Evolutionary conservation across 495 filamentous ascomycete genomes (phyloP).

Genomic region (Daldinia grandis): DNA sequence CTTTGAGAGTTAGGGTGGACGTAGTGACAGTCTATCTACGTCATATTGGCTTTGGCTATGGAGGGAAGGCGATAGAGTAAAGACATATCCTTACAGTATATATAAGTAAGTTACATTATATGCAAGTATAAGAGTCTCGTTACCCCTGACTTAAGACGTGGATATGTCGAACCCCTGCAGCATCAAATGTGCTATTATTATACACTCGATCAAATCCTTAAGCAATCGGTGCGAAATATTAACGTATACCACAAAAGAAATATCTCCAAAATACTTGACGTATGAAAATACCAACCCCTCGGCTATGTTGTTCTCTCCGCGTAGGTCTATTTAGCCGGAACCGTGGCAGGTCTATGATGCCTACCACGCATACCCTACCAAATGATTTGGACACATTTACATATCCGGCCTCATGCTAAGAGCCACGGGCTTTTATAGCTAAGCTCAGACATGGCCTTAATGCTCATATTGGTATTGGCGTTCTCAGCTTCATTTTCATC

Average conservation of each 20-base stretch:
- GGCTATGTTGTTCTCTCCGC: neutral
- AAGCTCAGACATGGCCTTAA: neutral
- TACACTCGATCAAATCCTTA: no score
- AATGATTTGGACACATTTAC: slow-evolving; percentile 35
- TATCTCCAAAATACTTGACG: neutral
- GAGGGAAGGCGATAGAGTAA: no score
- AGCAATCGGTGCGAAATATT: neutral
- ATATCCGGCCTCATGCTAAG: neutral
- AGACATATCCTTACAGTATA: no score
- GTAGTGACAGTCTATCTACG: neutral
- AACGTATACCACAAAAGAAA: neutral
- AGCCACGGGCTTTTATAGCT: neutral
- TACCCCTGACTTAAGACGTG: neutral
- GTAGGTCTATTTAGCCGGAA: slow-evolving; percentile 33
- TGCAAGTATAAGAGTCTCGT: no score
- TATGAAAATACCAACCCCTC: neutral
- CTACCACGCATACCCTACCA: neutral
- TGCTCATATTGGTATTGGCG: neutral
- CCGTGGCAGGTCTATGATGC: neutral
- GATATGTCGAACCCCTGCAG: no score
- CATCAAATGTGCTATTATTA: no score
- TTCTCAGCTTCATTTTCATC: neutral
- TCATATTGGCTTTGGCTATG: no score
- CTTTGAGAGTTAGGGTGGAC: neutral
- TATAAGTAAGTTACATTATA: no score